These are phyloP conservation scores for Fusarium continuum DNA, from an alignment of 2,329 filamentous ascomycete species.

Conservation along the genomic window DNA sequence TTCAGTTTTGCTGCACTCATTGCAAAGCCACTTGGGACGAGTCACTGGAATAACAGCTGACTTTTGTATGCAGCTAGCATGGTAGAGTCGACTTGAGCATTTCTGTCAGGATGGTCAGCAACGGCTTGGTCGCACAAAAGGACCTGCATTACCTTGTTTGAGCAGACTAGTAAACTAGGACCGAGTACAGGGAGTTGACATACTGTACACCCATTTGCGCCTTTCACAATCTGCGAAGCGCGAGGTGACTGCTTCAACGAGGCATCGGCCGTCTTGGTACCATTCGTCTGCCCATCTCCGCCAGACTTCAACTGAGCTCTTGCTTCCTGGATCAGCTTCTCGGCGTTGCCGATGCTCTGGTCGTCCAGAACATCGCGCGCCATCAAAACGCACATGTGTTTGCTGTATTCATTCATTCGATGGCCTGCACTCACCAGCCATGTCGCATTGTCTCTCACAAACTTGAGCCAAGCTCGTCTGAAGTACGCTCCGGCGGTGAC, in stretches of 20 bases:
- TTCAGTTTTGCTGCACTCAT: slow-evolving; percentile 48
- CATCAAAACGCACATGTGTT: slow-evolving; percentile 62
- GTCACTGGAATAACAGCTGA: slow-evolving; percentile 50
- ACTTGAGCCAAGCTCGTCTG: slow-evolving; percentile 61
- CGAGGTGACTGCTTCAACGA: slow-evolving; percentile 44
- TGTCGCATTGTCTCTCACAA: slow-evolving; percentile 58
- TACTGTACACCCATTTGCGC: slow-evolving; percentile 56
- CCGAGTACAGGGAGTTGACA: slow-evolving; percentile 61
- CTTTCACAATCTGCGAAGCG: slow-evolving; percentile 52
- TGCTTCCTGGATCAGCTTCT: slow-evolving; percentile 55
- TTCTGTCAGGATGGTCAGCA: slow-evolving; percentile 46
- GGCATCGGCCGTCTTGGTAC: slow-evolving; percentile 20
- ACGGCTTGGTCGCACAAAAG: not conserved
- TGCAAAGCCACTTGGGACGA: slow-evolving; percentile 55
- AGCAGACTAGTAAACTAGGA: slow-evolving; percentile 59
- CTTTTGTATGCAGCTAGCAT: slow-evolving; percentile 56
- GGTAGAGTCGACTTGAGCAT: slow-evolving; percentile 58
- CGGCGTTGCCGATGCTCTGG: slow-evolving; percentile 53
- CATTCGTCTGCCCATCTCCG: slow-evolving; percentile 12
- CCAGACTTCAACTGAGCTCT: slow-evolving; percentile 43
- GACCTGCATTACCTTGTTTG: slow-evolving; percentile 56
- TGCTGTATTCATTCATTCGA: slow-evolving; percentile 64
- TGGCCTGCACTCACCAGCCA: slow-evolving; percentile 62
- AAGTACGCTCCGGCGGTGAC: slow-evolving; percentile 63
- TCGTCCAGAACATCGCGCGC: slow-evolving; percentile 59